These are phyloP conservation scores for Talaromyces marneffei DNA, from an alignment of 2,329 filamentous ascomycete species.

Conservation along the genomic window DNA sequence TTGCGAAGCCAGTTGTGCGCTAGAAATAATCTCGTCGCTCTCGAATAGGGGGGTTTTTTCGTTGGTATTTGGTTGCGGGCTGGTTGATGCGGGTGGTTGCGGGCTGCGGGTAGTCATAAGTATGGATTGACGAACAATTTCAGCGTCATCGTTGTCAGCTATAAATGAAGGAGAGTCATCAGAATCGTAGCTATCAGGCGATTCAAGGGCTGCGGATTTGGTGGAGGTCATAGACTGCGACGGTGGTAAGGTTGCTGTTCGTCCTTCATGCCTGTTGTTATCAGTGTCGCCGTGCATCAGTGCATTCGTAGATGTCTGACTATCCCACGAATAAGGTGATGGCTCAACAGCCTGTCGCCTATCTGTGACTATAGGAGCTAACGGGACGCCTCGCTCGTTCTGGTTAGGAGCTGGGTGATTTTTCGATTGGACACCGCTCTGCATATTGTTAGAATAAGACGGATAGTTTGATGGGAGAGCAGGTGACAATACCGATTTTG, in stretches of 20 bases:
- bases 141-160: conserved; percentile 36
- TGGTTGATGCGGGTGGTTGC: conserved; percentile 18
- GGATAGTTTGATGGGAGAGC: not conserved
- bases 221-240: conserved; percentile 13
- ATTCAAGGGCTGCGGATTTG: conserved; percentile 5
- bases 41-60: conserved; percentile 26
- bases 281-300: conserved; percentile 39
- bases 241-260: conserved; percentile 3
- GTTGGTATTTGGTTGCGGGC: conserved; percentile 20
- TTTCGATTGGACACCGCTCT: conserved; percentile 18
- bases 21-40: conserved; percentile 32
- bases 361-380: conserved; percentile 42
- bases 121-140: conserved; percentile 32
- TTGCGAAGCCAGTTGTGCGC: conserved; percentile 42
- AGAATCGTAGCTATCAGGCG: conserved; percentile 17
- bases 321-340: conserved; percentile 50
- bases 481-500: conserved; percentile 16
- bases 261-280: conserved; percentile 20
- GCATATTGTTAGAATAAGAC: not conserved
- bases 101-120: conserved; percentile 24
- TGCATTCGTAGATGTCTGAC: conserved; percentile 46
- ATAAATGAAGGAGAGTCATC: conserved; percentile 17
- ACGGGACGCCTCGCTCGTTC: conserved; percentile 25
- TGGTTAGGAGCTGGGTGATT: conserved; percentile 19
- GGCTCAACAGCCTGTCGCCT: conserved; percentile 40